phyloP scores from a whole-genome alignment of 2,329 filamentous ascomycete species.

The Aspergillus japonicus region DNA sequence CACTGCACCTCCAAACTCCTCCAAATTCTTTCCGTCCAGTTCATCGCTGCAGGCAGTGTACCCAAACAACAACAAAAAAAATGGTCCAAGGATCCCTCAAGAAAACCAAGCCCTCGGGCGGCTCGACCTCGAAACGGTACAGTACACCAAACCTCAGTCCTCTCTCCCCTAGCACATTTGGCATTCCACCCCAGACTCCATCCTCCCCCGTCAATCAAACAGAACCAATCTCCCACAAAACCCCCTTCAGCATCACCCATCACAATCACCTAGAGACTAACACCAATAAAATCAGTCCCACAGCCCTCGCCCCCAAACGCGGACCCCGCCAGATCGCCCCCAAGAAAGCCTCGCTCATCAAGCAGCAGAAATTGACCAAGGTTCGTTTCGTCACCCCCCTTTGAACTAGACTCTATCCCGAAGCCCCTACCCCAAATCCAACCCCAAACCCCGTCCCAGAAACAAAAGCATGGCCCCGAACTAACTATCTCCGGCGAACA shows the following conservation, averaged over 20 bases:
- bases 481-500: background rate
- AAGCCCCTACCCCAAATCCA: no score
- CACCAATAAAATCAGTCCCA: slow-evolving; percentile 14
- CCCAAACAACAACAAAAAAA: background rate
- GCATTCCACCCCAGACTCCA: background rate
- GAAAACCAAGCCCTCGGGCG: slow-evolving; percentile 39
- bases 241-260: no score
- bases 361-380: slow-evolving; percentile 63
- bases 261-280: background rate
- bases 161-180: background rate
- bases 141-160: no score
- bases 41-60: slow-evolving; percentile 17
- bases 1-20: background rate
- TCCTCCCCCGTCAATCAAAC: no score
- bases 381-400: slow-evolving; percentile 35
- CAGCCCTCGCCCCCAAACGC: slow-evolving; percentile 52
- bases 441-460: background rate
- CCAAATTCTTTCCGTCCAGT: background rate
- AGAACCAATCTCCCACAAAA: no score
- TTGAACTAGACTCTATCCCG: no score
- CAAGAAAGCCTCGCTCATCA: slow-evolving; percentile 61
- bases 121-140: slow-evolving; percentile 38
- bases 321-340: slow-evolving; percentile 65
- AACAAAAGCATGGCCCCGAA: background rate
- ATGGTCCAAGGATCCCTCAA: slow-evolving; percentile 40